These are phyloP conservation scores for Malassezia restricta DNA, from an alignment of 1,284 basidiomycete genomes.

Conservation along the genomic window DNA sequence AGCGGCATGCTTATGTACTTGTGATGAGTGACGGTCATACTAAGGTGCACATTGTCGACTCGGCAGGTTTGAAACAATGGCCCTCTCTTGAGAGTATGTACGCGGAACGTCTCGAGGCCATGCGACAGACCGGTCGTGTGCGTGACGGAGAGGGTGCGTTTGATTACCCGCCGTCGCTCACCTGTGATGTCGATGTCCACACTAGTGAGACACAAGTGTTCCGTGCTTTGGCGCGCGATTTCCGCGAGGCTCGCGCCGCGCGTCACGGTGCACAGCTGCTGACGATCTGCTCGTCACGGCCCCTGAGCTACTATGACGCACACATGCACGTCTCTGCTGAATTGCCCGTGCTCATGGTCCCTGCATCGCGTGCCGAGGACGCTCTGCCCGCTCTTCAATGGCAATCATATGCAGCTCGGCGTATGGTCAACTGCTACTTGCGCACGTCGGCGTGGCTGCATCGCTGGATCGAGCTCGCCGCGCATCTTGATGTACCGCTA, in stretches of 20 bases:
- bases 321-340: conserved; percentile 58
- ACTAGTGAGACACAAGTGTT: conserved; percentile 66
- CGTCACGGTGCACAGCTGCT: conserved; percentile 58
- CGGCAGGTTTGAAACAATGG: conserved; percentile 71
- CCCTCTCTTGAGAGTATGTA: conserved; percentile 67
- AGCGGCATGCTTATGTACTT: conserved; percentile 78
- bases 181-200: conserved; percentile 61
- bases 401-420: conserved; percentile 50
- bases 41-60: conserved; percentile 73
- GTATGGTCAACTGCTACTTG: conserved; percentile 76
- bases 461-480: conserved; percentile 66
- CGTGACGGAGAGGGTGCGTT: conserved; percentile 48
- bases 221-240: conserved; percentile 76
- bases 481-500: conserved; percentile 87
- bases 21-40: conserved; percentile 58
- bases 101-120: conserved; percentile 51
- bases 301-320: conserved; percentile 70
- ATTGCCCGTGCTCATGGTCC: conserved; percentile 79
- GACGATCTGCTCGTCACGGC: conserved; percentile 73
- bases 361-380: conserved; percentile 62
- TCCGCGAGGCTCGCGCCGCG: conserved; percentile 53
- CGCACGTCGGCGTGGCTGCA: conserved; percentile 67
- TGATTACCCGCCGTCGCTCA: conserved; percentile 60
- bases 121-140: conserved; percentile 27
- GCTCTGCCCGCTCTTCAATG: conserved; percentile 51